phyloP scores from a whole-genome alignment of 2,329 filamentous ascomycete species.

The Fusarium compactum region DNA sequence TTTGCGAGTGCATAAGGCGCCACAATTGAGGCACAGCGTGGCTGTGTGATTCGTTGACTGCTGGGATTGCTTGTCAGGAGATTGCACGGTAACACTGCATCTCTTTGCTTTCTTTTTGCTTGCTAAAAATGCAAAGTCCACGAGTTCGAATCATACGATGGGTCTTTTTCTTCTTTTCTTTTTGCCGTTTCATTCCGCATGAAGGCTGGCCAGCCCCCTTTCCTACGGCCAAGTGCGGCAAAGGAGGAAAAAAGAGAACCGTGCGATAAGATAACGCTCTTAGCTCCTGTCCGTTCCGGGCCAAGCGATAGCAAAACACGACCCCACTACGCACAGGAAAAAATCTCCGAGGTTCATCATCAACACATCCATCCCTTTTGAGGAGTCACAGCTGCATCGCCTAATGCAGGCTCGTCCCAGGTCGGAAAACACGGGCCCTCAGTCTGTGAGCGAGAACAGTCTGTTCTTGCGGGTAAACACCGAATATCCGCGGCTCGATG shows the following conservation, averaged over 20 bases:
- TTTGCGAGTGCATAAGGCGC: not conserved
- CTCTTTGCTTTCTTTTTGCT: not conserved
- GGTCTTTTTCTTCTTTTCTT: not conserved
- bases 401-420: not conserved
- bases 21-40: not conserved
- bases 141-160: not conserved
- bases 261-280: constrained; percentile 13
- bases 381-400: not conserved
- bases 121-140: not conserved
- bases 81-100: not conserved
- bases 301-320: not conserved
- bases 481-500: not conserved
- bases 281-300: not conserved
- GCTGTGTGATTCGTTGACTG: not conserved
- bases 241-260: not conserved
- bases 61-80: not conserved
- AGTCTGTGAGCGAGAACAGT: not conserved
- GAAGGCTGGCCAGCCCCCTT: not conserved
- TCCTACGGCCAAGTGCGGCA: not conserved
- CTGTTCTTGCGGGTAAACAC: not conserved
- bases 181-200: not conserved
- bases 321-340: constrained; percentile 2
- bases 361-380: constrained; percentile 9
- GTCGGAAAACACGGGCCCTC: not conserved
- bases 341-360: constrained; percentile 23